Base-by-base conservation (phyloP, 2,329 filamentous ascomycete genomes). In the Aschersonia sp. region DNA sequence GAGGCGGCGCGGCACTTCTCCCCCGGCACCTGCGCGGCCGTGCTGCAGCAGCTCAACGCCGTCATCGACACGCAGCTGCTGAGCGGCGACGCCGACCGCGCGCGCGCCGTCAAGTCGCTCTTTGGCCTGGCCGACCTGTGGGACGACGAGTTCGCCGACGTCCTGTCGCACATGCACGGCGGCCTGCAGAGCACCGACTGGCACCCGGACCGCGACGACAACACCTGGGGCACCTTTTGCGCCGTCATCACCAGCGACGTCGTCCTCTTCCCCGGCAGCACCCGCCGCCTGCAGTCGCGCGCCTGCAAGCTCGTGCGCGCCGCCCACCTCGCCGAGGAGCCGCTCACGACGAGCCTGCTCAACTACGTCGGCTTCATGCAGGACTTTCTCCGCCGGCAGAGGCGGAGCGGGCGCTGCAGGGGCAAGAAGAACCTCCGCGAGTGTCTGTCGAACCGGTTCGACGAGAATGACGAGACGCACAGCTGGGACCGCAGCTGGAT, bases 11-110 rank as follows among this genome's bases (percentile, higher is more conserved):
- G 69, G 1, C 57, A 69, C 10, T 77, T 65, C 48, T 66, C 66
- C 0, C 74, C 74, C 55, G 63, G 71, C 0, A 73, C 76, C 32
- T 92, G 87, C 58, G 73, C 88, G 37, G 64, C 68, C 1, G 72
- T 73, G 1, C 81, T 79, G 0, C 79, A 84, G 57, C 79, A 68
- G 50, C 56, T 77, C 9, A 73, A 69, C 0, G 60, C 72, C 43
- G 59, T 73, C 5, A 58, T 76, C 29, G 75, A 79, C 39, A 43
- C 40, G 39, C 41, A 46, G 30, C 30, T 45, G 22, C 61, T 73
- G 11, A 60, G 63, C 37, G 60, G 62, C 4, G 58, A 62, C 29
- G 52, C 56, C 29, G 56, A 63, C 2, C 62, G 76, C 32, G 81
- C 66, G 7, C 55, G 62, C 44, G 55, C 63, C 6, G 82, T 73